Evolutionary conservation across 148 eudicot species (phyloP), one percentile per base, ranked within the genome.

Genomic region (Rhododendron molle): DNA sequence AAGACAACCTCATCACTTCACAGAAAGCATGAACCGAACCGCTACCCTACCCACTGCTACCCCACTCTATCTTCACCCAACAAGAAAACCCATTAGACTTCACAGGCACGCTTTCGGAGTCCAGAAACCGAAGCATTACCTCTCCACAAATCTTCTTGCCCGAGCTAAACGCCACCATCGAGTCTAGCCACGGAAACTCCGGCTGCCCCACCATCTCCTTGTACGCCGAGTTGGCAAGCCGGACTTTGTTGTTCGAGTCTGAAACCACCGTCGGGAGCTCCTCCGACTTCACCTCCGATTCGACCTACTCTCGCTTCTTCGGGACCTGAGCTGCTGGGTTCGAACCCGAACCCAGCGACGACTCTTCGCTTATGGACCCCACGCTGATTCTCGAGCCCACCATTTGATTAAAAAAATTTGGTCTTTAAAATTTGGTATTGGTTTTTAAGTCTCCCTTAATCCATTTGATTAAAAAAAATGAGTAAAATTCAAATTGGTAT

Each of bases 41-140:
- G 69, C 87, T 93, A 14, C 20, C 20, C 20, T 72, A 14, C 87
- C 88, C 79, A 88, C 85, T 91, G 9, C 76, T 89, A 73, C 86
- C 97, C 98, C 98, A 95, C 76, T 94, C 96, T 13, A 95, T 95
- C 81, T 78, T 89, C 46, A 89, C 97, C 93, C 91, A 86, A 62
- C 95, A 91, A 0, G 85, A 87, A 20, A 94, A 95, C 89, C 97
- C 97, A 20, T 87, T 83, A 0, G 91, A 69, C 0, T 83, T 43
- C 4, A 60, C 69, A 4, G 87, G 84, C n/a, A 78, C 50, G 47
- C 83, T 82, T 3, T 20, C 36, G 23, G 67, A 4, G 3, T 81
- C 90, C 26, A 50, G 15, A 2, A 87, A 47, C 5, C 78, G 78
- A 2, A 95, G 78, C 93, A 78, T 36, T 4, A 94, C 96, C 80